A percentile compares a stretch with the other conserved stretches of the same genome.
These are phyloP conservation scores for Saccharomycopsis guyanensis DNA, from an alignment of 805 yeast species.

Conservation along the genomic window DNA sequence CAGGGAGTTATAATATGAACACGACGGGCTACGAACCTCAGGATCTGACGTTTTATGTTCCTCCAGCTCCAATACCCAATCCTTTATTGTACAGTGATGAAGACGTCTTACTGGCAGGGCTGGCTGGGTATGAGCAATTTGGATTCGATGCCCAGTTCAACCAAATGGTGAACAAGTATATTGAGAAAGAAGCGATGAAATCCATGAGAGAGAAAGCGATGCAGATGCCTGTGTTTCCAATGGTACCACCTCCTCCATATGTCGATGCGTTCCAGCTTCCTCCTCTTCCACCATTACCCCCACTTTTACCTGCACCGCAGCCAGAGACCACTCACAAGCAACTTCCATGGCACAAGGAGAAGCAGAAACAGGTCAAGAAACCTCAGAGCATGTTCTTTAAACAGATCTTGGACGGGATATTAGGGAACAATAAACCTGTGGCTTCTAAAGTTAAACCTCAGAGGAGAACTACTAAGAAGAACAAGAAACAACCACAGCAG, in stretches of 20 bases:
- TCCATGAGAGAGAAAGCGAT: not conserved
- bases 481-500: not conserved
- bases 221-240: not conserved
- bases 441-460: not conserved
- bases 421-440: not conserved
- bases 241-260: slow-evolving; percentile 1
- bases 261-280: not conserved
- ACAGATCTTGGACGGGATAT: not conserved
- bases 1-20: too few relatives aligned
- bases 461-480: not conserved
- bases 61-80: slow-evolving; percentile 14
- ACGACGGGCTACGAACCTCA: too few relatives aligned
- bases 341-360: not conserved
- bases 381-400: too few relatives aligned
- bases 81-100: slow-evolving; percentile 1
- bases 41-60: not conserved
- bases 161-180: not conserved
- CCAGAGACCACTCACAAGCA: not conserved
- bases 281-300: not conserved
- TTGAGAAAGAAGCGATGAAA: not conserved
- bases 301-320: not conserved
- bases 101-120: not conserved
- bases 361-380: not conserved
- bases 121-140: not conserved
- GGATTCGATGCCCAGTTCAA: not conserved